Conservation (phyloP, 1,284 basidiomycete species). For the Boletus nobilissimus region DNA sequence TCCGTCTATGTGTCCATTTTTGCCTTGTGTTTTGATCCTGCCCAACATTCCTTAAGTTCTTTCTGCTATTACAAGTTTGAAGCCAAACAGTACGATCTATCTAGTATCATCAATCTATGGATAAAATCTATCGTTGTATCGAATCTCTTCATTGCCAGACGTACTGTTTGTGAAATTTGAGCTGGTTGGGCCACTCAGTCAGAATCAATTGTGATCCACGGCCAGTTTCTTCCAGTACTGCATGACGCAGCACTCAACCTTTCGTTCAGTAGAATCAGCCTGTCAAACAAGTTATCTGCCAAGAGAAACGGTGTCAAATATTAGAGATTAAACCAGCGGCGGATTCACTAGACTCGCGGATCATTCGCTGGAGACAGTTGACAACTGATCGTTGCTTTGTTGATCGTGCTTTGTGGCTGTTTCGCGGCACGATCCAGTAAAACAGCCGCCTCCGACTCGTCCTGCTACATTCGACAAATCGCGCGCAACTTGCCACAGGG, state of each 20-base stretch:
- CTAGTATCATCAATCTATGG: not conserved
- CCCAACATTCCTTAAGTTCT: not conserved
- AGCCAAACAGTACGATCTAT: not conserved
- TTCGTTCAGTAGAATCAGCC: no score
- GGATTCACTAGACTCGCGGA: not conserved
- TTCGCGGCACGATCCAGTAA: constrained; percentile 1
- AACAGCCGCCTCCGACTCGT: constrained; percentile 7
- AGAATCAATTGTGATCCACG: no score
- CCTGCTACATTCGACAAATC: no score
- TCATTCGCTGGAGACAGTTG: not conserved
- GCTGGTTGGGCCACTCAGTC: not conserved
- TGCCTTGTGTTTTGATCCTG: not conserved
- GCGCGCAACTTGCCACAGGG: not conserved
- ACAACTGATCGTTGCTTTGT: constrained; percentile 6
- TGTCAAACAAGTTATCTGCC: not conserved
- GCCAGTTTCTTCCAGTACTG: no score
- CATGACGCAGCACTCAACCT: no score
- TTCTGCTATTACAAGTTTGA: not conserved
- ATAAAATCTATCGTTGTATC: not conserved
- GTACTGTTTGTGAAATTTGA: not conserved
- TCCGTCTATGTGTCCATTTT: not conserved
- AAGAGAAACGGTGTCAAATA: not conserved
- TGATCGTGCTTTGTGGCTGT: not conserved
- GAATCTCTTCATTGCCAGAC: no score
- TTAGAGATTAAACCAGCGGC: not conserved